Conservation (phyloP, 163 green algal genomes). For the Chlamydomonas reinhardtii region DNA sequence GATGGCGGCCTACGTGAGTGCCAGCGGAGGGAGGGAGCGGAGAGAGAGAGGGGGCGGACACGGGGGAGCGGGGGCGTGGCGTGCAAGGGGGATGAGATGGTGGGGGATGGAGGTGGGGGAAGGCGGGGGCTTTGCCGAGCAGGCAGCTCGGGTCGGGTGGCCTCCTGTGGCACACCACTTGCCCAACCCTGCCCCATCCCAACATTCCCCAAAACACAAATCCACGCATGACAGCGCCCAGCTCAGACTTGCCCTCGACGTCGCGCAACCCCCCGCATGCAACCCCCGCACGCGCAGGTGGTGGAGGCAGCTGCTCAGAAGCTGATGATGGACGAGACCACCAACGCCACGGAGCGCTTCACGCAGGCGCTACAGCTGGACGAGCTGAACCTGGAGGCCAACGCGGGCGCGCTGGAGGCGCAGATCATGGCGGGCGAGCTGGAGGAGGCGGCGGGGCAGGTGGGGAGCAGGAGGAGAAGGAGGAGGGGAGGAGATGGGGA, state of each 20-base stretch:
- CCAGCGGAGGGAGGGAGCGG: no score
- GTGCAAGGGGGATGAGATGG: not conserved
- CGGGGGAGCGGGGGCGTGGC: not conserved
- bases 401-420: conserved; percentile 70
- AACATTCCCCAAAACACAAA: no score
- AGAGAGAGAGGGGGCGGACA: no score
- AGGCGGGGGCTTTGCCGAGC: no score
- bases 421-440: conserved; percentile 69
- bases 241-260: no score
- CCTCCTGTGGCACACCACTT: no score
- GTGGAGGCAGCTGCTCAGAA: conserved; percentile 72
- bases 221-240: no score
- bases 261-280: no score
- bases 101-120: no score
- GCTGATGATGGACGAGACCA: conserved; percentile 69
- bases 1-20: conserved; percentile 57
- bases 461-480: conserved; percentile 10
- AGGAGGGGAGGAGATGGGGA: no score
- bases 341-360: conserved; percentile 64
- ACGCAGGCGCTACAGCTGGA: conserved; percentile 67
- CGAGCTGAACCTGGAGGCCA: conserved; percentile 75
- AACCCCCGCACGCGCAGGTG: conserved; percentile 53
- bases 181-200: no score
- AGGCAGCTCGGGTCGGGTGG: no score
- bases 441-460: conserved; percentile 70